Percentiles rank a stretch among this genome's conserved stretches.
Conservation (phyloP, 2,329 filamentous ascomycete species). For the Fusarium sp. region DNA sequence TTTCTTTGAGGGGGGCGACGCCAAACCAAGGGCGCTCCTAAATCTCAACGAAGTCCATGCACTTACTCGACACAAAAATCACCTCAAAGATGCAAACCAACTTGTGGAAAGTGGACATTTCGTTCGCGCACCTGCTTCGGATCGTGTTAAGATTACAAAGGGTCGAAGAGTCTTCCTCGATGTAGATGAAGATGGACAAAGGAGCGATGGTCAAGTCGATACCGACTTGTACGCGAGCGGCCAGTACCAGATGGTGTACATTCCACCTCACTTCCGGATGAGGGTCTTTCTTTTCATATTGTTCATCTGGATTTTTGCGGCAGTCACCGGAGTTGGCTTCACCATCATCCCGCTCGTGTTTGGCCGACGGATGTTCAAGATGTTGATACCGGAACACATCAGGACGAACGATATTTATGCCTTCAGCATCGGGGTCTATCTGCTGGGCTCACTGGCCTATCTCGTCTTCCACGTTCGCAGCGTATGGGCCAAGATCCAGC, state of each 20-base stretch:
- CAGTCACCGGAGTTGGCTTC: conserved; percentile 82
- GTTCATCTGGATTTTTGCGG: conserved; percentile 93
- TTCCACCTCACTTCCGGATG: conserved; percentile 85
- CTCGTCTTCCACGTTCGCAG: conserved; percentile 62
- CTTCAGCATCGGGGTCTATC: conserved; percentile 89
- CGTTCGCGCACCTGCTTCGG: conserved; percentile 91
- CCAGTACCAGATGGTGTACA: conserved; percentile 77
- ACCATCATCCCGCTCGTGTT: conserved; percentile 89
- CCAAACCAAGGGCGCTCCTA: conserved; percentile 55
- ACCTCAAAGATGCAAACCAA: conserved; percentile 61
- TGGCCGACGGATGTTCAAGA: conserved; percentile 81
- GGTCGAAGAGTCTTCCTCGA: conserved; percentile 83
- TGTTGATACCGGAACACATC: conserved; percentile 75
- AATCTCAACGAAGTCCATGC: conserved; percentile 51
- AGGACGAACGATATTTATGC: conserved; percentile 96
- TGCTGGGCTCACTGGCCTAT: conserved; percentile 77
- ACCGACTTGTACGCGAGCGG: conserved; percentile 64
- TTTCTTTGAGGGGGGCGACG: conserved; percentile 61
- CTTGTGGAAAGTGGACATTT: conserved; percentile 80
- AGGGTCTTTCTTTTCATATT: conserved; percentile 88
- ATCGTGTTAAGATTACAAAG: conserved; percentile 94
- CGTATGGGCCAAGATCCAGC: conserved; percentile 50
- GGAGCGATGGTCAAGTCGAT: conserved; percentile 65
- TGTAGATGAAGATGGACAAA: conserved; percentile 72
- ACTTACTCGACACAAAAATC: conserved; percentile 55